Base-by-base conservation (phyloP, 306 rosid genomes). In the Ochetophila trinervis region DNA sequence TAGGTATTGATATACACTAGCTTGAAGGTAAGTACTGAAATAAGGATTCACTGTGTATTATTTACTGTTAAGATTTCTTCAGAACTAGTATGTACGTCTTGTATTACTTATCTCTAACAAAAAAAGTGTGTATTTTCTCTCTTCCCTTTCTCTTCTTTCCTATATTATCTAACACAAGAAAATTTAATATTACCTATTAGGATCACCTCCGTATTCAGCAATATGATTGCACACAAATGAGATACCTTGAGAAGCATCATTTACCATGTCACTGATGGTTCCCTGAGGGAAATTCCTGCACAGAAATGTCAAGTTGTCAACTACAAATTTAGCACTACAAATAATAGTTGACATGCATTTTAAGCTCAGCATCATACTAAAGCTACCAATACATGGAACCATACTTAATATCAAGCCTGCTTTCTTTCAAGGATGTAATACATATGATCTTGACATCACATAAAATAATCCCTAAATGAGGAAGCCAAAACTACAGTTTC, bases 241-340 rank as follows among this genome's bases (percentile, higher is more conserved):
- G 85, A 92, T 87, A 11, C 98, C 98, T 81, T 89, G 79, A 64
- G 96, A 87, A 70, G 89, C 83, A 84, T 92, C 96, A 21, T 62
- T 44, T 77, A 92, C 67, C 96, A 92, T 89, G 71, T 87, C 93
- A 78, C 95, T 74, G 32, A 92, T 89, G 64, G 96, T 92, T 67
- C 93, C 98, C 72, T 89, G 98, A 32, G 98, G 98, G 60, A 92
- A 92, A 82, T 92, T 92, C 79, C 98, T 91, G 80, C 82, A 68
- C 36, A 67, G 69, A 63, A 34, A 74, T 47, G 47, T 24, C 62
- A 49, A 27, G 37, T 9, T 47, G 47, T 24, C 62, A 49, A 27
- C 49, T 9, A 45, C 8, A 69, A 60, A 15, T 32, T 77, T 48
- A 68, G 18, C 15, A 37, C 48, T 60, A 61, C 57, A 59, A 24